Evolutionary conservation across 371 early-diverging fungal genomes (phyloP).

Genomic region (Mortierella sp.): DNA sequence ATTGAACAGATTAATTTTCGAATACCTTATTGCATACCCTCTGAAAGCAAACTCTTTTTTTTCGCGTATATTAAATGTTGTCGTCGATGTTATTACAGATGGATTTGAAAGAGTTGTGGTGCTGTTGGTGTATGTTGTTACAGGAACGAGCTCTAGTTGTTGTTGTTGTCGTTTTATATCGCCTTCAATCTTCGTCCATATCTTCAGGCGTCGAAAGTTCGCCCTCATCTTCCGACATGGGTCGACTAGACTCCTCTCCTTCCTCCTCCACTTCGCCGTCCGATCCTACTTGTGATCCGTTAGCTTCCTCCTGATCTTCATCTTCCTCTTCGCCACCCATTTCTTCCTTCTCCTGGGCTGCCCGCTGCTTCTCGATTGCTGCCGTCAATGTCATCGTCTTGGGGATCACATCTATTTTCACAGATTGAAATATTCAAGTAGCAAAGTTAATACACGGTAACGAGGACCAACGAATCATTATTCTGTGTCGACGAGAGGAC

Average conservation of each 20-base stretch:
- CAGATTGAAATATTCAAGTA: not conserved
- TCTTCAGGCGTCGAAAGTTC: slow-evolving; percentile 45
- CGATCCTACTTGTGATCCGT: slow-evolving; percentile 6
- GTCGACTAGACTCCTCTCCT: slow-evolving; percentile 31
- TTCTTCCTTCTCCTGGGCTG: slow-evolving; percentile 59
- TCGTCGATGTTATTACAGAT: not conserved
- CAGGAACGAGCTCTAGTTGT: not conserved
- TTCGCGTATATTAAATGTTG: not conserved
- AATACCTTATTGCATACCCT: no score
- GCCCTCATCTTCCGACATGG: slow-evolving; percentile 45
- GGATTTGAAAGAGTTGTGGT: not conserved
- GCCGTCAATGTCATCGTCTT: slow-evolving; percentile 68
- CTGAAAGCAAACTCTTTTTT: not conserved
- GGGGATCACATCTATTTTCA: slow-evolving; percentile 64
- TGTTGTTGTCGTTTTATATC: not conserved
- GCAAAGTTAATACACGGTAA: not conserved
- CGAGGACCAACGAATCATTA: no score
- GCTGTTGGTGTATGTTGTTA: not conserved
- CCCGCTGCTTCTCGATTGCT: slow-evolving; percentile 69
- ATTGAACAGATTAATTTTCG: not conserved
- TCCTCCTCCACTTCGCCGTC: slow-evolving; percentile 15
- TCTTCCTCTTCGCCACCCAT: slow-evolving; percentile 31
- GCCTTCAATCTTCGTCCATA: slow-evolving; percentile 53
- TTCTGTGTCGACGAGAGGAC: not conserved
- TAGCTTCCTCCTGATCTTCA: slow-evolving; percentile 40